These are phyloP conservation scores for Trichoderma virens DNA, from an alignment of 495 filamentous ascomycete species.

Conservation along the genomic window DNA sequence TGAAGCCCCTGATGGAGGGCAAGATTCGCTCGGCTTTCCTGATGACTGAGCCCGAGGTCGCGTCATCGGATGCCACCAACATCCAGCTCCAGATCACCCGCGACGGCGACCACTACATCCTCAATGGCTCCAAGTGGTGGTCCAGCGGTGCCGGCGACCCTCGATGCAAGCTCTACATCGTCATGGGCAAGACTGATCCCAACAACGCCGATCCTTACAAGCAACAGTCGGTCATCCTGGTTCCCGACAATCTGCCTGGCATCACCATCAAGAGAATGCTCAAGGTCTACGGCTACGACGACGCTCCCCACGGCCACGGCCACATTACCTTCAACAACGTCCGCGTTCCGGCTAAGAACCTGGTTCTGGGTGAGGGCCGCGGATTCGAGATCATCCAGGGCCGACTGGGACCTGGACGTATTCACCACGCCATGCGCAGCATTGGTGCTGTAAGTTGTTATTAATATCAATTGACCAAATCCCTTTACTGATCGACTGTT, in stretches of 20 bases:
- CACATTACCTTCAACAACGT: constrained; percentile 83
- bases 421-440: constrained; percentile 89
- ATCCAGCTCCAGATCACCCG: constrained; percentile 73
- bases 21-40: constrained; percentile 84
- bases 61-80: constrained; percentile 82
- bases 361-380: constrained; percentile 81
- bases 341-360: constrained; percentile 65
- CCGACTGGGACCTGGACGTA: constrained; percentile 81
- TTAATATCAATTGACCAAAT: not conserved
- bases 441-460: constrained; percentile 56
- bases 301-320: constrained; percentile 88
- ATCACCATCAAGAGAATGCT: constrained; percentile 82
- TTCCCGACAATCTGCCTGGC: constrained; percentile 65
- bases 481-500: not conserved
- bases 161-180: constrained; percentile 80
- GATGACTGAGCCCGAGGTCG: constrained; percentile 86
- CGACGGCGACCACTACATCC: constrained; percentile 74
- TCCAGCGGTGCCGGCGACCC: constrained; percentile 86
- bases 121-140: constrained; percentile 98
- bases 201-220: constrained; percentile 65
- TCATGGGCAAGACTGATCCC: constrained; percentile 82
- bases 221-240: constrained; percentile 85
- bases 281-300: constrained; percentile 86
- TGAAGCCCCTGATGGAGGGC: constrained; percentile 74
- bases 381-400: constrained; percentile 98